Evolutionary conservation across 2,329 filamentous ascomycete species (phyloP), one percentile per base, ranked within the genome.

Genomic region (Uncinocarpus reesii): DNA sequence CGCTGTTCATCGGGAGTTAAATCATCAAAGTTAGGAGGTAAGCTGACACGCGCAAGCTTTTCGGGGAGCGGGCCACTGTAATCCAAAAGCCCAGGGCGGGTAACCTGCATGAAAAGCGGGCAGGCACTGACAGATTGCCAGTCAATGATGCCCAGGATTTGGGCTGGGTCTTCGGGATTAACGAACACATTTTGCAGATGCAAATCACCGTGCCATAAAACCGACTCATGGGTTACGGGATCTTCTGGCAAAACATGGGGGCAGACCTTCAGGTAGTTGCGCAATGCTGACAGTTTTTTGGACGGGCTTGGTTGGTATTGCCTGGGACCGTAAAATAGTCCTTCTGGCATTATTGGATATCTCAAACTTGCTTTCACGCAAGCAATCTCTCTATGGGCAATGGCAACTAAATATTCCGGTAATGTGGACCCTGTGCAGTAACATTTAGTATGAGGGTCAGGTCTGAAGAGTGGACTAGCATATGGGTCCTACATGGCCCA

Each of bases 171-270:
- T 23, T 15, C 42, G 16, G 42, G 47, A 28, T 65, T 40, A 21
- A 70, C 60, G 49, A 70, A 71, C 26, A 71, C 57, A 52, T 70
- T 71, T 6, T 59, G 56, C 13, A 63, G 48, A 53, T 66, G 64
- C 16, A 70, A 57, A 55, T 70, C 66, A 40, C 56, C 57, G 55
- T 71, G 67, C 65, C 62, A 69, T 28, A 71, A 49, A 31, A 60
- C 59, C n/a, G 66, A 55, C 40, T 49, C 48, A 35, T 50, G 40
- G 11, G 63, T 34, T 4, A 37, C 38, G 29, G 56, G 36, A n/a
- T 62, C 50, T 36, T 53, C 50, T 4, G 59, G 58, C 7, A 67
- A 56, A 37, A 68, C 52, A 53, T 60, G 60, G 29, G 62, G 58
- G 20, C 55, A 53, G 35, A 65, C 54, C n/a, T 58, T 44, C 3